Percentiles rank a stretch among this genome's conserved stretches.
These are phyloP conservation scores for Penicillium sp. DNA, from an alignment of 2,329 filamentous ascomycete species.

Conservation along the genomic window DNA sequence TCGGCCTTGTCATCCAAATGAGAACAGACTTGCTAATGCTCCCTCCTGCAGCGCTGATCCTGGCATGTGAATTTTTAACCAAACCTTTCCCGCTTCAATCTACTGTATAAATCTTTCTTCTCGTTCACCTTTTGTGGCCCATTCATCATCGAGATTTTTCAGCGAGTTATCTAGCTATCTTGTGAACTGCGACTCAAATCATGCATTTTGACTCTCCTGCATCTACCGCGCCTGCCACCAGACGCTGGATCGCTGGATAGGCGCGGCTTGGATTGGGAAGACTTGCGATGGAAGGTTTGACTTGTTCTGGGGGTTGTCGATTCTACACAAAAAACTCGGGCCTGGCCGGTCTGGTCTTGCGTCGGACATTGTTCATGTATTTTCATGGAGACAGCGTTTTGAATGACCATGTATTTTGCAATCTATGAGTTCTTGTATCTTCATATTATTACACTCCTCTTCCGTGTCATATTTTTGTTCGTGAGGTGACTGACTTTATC, in stretches of 20 bases:
- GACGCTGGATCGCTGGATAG: conserved; percentile 45
- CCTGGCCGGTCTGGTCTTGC: conserved; percentile 2
- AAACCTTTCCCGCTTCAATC: conserved; percentile 31
- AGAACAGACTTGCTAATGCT: conserved; percentile 15
- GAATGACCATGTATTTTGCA: conserved; percentile 17
- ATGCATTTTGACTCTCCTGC: conserved; percentile 7
- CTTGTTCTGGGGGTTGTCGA: neutral
- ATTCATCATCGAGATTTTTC: conserved; percentile 29
- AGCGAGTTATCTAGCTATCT: conserved; percentile 37
- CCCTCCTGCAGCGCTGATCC: conserved; percentile 33
- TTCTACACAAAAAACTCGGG: conserved; percentile 8
- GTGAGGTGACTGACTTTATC: neutral
- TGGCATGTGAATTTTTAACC: conserved; percentile 32
- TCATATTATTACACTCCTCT: conserved; percentile 2
- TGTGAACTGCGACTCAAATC: conserved; percentile 28
- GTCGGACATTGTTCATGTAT: conserved; percentile 10
- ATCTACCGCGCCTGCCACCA: conserved; percentile 28
- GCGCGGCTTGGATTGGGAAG: conserved; percentile 23
- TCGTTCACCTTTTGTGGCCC: conserved; percentile 24
- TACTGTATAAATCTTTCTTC: conserved; percentile 39
- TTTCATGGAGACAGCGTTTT: conserved; percentile 16
- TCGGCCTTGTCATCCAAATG: neutral
- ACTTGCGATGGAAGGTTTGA: conserved; percentile 6
- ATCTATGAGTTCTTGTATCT: conserved; percentile 6
- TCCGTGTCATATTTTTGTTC: neutral